A percentile compares a stretch with the other conserved stretches of the same genome.
Evolutionary conservation across 2,329 filamentous ascomycete genomes (phyloP).

Genomic region (Juglanconis oblonga): DNA sequence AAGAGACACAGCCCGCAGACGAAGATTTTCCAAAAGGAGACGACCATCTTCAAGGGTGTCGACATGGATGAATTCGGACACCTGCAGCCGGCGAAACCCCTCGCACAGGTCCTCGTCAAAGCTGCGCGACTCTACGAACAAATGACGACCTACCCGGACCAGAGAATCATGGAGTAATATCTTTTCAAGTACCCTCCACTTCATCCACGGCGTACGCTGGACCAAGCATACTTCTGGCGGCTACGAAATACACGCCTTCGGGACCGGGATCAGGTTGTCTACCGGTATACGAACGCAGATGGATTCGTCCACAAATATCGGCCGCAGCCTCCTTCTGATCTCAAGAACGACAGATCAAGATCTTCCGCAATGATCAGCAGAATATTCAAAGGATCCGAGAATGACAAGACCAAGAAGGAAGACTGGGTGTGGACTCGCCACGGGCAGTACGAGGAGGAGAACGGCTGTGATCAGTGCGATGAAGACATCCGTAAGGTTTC

Average conservation of each 20-base stretch:
- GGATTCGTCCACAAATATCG: conserved; percentile 4
- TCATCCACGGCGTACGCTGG: conserved; percentile 43
- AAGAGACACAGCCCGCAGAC: background rate
- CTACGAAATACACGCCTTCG: conserved; percentile 34
- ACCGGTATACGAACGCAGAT: conserved; percentile 30
- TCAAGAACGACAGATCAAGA: conserved; percentile 20
- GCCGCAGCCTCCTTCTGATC: background rate
- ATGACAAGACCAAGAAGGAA: background rate
- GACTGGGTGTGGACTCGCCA: conserved; percentile 18
- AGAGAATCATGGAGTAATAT: conserved; percentile 30
- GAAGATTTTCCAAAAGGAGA: conserved; percentile 9
- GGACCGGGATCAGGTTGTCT: conserved; percentile 42
- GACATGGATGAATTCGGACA: background rate
- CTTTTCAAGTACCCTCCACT: conserved; percentile 32
- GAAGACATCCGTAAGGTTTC: conserved; percentile 26
- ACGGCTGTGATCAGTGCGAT: conserved; percentile 24
- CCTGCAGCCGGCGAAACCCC: conserved; percentile 2
- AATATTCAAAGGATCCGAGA: background rate
- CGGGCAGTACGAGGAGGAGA: conserved; percentile 14
- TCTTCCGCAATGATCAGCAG: conserved; percentile 7
- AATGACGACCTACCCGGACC: conserved; percentile 34
- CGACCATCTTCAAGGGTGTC: background rate
- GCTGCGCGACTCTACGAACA: conserved; percentile 33
- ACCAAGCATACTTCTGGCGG: conserved; percentile 42
- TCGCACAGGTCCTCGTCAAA: conserved; percentile 30